A percentile compares a stretch with the other conserved stretches of the same genome.
Evolutionary conservation across 2,329 filamentous ascomycete species (phyloP).

Genomic region (Ascochyta rabiei): DNA sequence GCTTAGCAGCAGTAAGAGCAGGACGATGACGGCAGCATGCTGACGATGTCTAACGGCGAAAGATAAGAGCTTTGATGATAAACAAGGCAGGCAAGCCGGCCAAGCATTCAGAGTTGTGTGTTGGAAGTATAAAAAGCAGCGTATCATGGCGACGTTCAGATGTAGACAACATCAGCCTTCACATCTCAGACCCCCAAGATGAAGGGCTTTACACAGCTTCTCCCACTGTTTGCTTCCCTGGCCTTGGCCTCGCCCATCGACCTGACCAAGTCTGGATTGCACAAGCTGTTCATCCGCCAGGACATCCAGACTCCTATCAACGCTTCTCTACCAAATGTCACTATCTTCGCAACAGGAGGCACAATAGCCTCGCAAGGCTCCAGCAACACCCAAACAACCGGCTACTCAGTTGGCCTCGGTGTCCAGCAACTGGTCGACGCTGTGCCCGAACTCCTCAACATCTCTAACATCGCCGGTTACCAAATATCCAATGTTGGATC

Average conservation of each 20-base stretch:
- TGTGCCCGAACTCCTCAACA: conserved; percentile 60
- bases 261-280: conserved; percentile 18
- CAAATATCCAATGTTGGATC: conserved; percentile 48
- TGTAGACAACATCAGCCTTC: not conserved
- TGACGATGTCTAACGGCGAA: not conserved
- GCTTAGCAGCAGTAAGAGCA: conserved; percentile 5
- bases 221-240: conserved; percentile 28
- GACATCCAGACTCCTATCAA: conserved; percentile 48
- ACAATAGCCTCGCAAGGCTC: conserved; percentile 63
- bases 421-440: conserved; percentile 60
- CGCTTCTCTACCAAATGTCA: conserved; percentile 60
- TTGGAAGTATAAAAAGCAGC: conserved; percentile 7
- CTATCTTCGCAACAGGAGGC: conserved; percentile 63
- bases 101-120: not conserved
- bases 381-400: conserved; percentile 59
- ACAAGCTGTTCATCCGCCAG: conserved; percentile 36
- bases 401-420: conserved; percentile 60
- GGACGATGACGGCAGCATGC: conserved; percentile 7
- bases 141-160: not conserved
- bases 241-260: conserved; percentile 31
- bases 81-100: not conserved
- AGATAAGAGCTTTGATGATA: conserved; percentile 16
- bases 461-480: conserved; percentile 61
- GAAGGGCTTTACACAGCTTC: conserved; percentile 26
- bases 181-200: conserved; percentile 21